These are phyloP conservation scores for Suillus lakei DNA, from an alignment of 768 basidiomycete genomes.

Conservation along the genomic window DNA sequence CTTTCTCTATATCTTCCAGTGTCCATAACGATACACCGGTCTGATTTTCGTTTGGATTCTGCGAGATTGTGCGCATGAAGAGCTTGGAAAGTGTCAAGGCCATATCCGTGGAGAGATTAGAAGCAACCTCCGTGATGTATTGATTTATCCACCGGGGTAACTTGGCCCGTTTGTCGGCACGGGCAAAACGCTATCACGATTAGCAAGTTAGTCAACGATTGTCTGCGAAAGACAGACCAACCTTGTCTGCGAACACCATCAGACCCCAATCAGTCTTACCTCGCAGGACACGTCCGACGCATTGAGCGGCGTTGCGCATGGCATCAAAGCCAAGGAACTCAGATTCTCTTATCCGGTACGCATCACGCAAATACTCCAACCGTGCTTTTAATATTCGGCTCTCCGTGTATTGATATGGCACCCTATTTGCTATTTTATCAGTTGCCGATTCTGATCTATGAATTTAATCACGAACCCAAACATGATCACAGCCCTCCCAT, in stretches of 20 bases:
- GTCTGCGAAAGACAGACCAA: slow-evolving; percentile 33
- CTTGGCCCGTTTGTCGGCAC: slow-evolving; percentile 93
- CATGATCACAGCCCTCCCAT: slow-evolving; percentile 99
- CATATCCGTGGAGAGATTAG: slow-evolving; percentile 98
- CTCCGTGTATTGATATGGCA: slow-evolving; percentile 98
- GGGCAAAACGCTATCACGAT: slow-evolving; percentile 77
- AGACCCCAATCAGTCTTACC: slow-evolving; percentile 99
- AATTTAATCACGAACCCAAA: slow-evolving; percentile 71
- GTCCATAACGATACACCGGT: slow-evolving; percentile 97
- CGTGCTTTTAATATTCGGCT: slow-evolving; percentile 96
- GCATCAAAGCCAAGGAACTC: slow-evolving; percentile 99
- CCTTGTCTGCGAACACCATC: slow-evolving; percentile 99
- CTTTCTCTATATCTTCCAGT: slow-evolving; percentile 86
- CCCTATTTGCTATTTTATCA: slow-evolving; percentile 47
- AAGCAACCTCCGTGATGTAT: slow-evolving; percentile 97
- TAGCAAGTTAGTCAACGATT: background rate
- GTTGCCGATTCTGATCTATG: background rate
- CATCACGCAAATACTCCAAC: slow-evolving; percentile 96
- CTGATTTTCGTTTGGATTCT: slow-evolving; percentile 95
- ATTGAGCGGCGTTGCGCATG: slow-evolving; percentile 99
- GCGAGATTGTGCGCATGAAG: slow-evolving; percentile 98
- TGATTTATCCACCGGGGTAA: slow-evolving; percentile 99
- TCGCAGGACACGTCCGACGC: slow-evolving; percentile 95
- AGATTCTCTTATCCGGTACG: slow-evolving; percentile 96
- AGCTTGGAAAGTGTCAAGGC: slow-evolving; percentile 91